Base-by-base conservation (phyloP, 2,329 filamentous ascomycete genomes). In the Stemphylium vesicarium region DNA sequence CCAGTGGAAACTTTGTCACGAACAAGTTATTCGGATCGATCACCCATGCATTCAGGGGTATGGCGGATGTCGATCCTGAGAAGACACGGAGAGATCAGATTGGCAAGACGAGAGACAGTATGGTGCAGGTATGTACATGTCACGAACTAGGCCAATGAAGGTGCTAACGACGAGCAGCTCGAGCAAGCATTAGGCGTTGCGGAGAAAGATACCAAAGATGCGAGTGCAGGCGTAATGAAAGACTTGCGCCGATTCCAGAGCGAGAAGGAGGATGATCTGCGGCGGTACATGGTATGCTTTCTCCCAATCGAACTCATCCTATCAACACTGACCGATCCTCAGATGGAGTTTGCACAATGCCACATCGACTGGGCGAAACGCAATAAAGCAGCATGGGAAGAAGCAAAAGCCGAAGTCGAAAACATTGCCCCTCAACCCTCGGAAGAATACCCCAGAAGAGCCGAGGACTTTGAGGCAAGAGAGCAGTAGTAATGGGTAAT, bases 1-100 rank as follows among this genome's bases (percentile, higher is more conserved):
- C 89, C 2, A 96, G 91, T 70, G 88, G 91, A n/a, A 80, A 79
- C 41, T 96, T 95, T 60, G 93, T 98, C 58, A 93, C 93, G 1
- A 96, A 85, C 70, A 87, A 94, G 78, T 92, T 99, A 47, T 98
- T 99, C 74, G 95, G 94, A 0, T 90, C 93, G 10, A 89, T 99
- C 59, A 96, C 91, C 50, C 94, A 99, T 77, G 95, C 95, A 0
- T 92, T 98, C 31, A 92, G 98, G 70, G 95, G 95, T 4, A 94
- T 98, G 68, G 94, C 95, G 1, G 95, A 99, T 73, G 91, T 96
- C 37, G 95, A 99, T 71, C 95, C 95, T 0, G 95, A 99, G 78
- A 84, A 93, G 60, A 96, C 93, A 38, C 84, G 95, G 48, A 85
- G 95, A 49, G 95, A 99, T 74, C 89, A 92, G 60, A 97, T 99